Base-by-base conservation (phyloP, 306 rosid species). In the Ceratonia siliqua region DNA sequence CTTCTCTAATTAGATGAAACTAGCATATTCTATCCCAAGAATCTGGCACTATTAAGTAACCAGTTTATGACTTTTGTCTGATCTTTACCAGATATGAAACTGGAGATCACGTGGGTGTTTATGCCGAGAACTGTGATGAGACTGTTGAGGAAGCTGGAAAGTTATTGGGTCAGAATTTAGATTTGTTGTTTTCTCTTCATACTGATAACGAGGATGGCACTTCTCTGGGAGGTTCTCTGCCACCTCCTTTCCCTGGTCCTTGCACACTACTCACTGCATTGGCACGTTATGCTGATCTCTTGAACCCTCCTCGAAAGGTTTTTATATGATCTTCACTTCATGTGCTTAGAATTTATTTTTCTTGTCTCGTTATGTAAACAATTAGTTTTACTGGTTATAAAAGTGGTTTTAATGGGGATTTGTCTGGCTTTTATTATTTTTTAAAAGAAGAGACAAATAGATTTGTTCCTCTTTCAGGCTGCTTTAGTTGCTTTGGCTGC, bases 101-200 rank as follows among this genome's bases (percentile, higher is more conserved):
- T 72, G 99, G 99, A 82, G 99, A 95, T 81, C 99, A 95, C 24
- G 97, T 87, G 68, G 99, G 99, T 72, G 98, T 95, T 62, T 92
- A 86, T 82, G 91, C 87, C 62, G 97, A 92, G 54, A 95, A 95
- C 73, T 84, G 82, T 70, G 82, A 76, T 76, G 99, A 90, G 83
- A 88, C 85, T 52, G 89, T 92, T 72, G 94, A 87, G 82, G 98
- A 92, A 79, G 98, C 96, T 74, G 87, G 91, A 43, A 82, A 76
- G 79, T 81, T 82, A 76, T 81, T 95, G 89, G 96, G 88, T 80
- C 88, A 89, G 76, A 80, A 89, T 83, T 79, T 91, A 71, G 91
- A 89, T 79, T 70, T 90, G 64, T 30, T 87, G 35, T 92, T 95
- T 81, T 87, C 98, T 61, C 75, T 95, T 76, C 96, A 87, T 75